These are phyloP conservation scores for Claviceps pusilla DNA, from an alignment of 2,329 filamentous ascomycete genomes.

Conservation along the genomic window DNA sequence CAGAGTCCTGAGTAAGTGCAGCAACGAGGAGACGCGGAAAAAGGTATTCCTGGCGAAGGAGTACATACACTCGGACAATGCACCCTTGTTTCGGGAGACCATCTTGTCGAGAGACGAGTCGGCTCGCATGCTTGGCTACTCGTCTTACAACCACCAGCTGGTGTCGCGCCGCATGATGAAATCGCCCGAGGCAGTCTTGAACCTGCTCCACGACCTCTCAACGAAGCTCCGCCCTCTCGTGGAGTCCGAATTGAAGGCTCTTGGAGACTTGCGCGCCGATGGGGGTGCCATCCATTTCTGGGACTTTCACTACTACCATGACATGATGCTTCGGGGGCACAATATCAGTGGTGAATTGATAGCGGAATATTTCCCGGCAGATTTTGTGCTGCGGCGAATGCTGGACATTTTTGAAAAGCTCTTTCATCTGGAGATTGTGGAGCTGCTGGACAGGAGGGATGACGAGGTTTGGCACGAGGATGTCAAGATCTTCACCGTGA, in stretches of 20 bases:
- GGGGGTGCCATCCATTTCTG: not conserved
- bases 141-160: not conserved
- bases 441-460: not conserved
- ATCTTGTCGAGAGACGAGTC: not conserved
- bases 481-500: not conserved
- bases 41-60: not conserved
- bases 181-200: not conserved
- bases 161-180: not conserved
- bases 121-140: not conserved
- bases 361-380: not conserved
- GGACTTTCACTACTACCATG: not conserved
- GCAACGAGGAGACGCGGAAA: not conserved
- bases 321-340: not conserved
- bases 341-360: not conserved
- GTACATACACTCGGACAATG: not conserved
- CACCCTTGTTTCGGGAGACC: not conserved
- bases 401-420: not conserved
- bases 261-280: not conserved
- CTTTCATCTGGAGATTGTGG: not conserved
- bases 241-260: not conserved
- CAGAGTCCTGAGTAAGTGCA: not conserved
- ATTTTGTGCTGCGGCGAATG: not conserved
- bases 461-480: not conserved
- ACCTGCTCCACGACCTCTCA: not conserved
- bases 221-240: not conserved